These are phyloP conservation scores for Populus hybrid DNA, from an alignment of 441 rosid genomes.

Conservation along the genomic window DNA sequence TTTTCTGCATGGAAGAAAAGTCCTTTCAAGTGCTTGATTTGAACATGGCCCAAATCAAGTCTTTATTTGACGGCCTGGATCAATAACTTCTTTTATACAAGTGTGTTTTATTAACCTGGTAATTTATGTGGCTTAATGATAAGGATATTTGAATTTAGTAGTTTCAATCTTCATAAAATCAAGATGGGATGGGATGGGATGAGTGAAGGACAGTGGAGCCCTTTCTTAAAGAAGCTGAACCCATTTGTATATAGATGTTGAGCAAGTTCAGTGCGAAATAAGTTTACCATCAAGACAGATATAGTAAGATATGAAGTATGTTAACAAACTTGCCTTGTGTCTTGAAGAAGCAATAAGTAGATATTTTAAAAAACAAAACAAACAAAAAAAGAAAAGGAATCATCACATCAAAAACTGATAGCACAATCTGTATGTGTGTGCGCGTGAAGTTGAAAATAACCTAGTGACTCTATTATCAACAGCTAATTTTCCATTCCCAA, in stretches of 20 bases:
- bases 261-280: neutral
- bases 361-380: slow-evolving; percentile 2
- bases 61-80: too few species aligned
- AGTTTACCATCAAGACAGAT: neutral
- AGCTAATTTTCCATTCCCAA: neutral
- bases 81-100: too few species aligned
- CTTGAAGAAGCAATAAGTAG: neutral
- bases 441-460: neutral
- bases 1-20: too few species aligned
- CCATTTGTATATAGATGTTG: neutral
- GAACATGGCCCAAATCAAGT: too few species aligned
- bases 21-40: too few species aligned
- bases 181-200: neutral
- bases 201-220: neutral
- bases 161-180: neutral
- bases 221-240: neutral
- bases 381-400: neutral
- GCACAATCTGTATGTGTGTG: neutral
- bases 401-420: slow-evolving; percentile 1
- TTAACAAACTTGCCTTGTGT: neutral
- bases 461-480: neutral
- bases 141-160: neutral
- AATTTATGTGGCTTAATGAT: neutral
- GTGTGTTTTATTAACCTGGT: too few species aligned
- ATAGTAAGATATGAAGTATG: neutral